Base-by-base conservation (phyloP, 2,329 filamentous ascomycete genomes). In the Graphilbum fragrans region DNA sequence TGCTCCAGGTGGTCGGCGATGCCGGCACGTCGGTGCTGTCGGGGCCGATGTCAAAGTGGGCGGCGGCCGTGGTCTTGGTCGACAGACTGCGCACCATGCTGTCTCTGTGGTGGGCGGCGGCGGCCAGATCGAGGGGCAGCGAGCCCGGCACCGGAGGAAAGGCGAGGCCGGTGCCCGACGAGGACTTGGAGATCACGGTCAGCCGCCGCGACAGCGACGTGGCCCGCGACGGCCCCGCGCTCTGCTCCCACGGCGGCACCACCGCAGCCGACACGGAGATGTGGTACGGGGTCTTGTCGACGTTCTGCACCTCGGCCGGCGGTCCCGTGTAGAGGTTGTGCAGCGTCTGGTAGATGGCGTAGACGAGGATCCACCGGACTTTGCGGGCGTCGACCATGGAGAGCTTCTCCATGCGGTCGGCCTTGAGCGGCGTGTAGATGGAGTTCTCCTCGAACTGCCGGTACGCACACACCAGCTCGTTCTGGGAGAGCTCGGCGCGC, bases 291-390 rank as follows among this genome's bases (percentile, higher is more conserved):
- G 75, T 66, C 14, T 63, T 64, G 1, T 68, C 63, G 1, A 65
- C 62, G 41, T 81, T 72, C 16, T 66, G 65, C 22, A 85, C 76
- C 50, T 83, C 75, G 5, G 63, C 54, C 0, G 84, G 79, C 0
- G 72, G 41, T 6, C 42, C 64, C 27, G 70, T 63, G 1, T 75
- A 80, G 31, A 77, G 77, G 41, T 74, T 74, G 10, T 72, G 69
- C 1, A 92, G 67, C n/a, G 77, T 79, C 55, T 92, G 85, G 43
- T 86, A 70, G 4, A 77, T 70, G 17, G 77, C 71, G 52, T 90
- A 90, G 7, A 90, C 70, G 29, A 88, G 55, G 23, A 88, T 73
- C 84, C 84, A 92, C 32, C 84, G 70, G 16, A 87, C 72, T 57
- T 86, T 88, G 33, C 85, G 75, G 2, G 76, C 82, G 47, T 90